A percentile compares a stretch with the other conserved stretches of the same genome.
Evolutionary conservation across 164 flowering plant species (phyloP).

Genomic region (Litsea cubeba): DNA sequence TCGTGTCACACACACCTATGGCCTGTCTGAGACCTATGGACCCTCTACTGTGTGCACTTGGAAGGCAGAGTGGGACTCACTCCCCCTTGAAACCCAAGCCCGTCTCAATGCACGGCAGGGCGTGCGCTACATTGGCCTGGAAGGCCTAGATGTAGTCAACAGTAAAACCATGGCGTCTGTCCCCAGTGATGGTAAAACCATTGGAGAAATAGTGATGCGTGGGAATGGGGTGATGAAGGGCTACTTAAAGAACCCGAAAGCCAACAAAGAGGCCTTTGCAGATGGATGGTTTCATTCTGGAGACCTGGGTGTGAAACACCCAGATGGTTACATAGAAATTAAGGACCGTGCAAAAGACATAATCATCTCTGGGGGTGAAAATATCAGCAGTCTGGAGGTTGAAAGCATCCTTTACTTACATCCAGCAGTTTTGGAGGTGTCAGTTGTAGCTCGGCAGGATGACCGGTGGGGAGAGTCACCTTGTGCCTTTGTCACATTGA

Average conservation of each 20-base stretch:
- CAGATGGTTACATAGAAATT: slow-evolving; percentile 81
- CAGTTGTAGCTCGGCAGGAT: slow-evolving; percentile 88
- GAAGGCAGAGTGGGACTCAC: slow-evolving; percentile 93
- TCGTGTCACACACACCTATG: slow-evolving; percentile 83
- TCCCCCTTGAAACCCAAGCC: slow-evolving; percentile 64
- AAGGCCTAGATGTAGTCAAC: slow-evolving; percentile 65
- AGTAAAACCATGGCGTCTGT: slow-evolving; percentile 53
- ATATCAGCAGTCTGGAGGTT: slow-evolving; percentile 87
- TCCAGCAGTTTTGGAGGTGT: slow-evolving; percentile 67
- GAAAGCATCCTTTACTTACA: slow-evolving; percentile 68
- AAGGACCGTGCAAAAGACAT: slow-evolving; percentile 94
- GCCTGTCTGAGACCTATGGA: slow-evolving; percentile 92
- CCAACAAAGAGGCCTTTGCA: slow-evolving; percentile 73
- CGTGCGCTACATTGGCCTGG: slow-evolving; percentile 71
- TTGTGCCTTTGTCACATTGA: slow-evolving; percentile 83
- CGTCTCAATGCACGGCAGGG: slow-evolving; percentile 85
- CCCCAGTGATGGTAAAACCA: slow-evolving; percentile 79
- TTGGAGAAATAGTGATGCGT: slow-evolving; percentile 84
- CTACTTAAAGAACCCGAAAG: slow-evolving; percentile 88
- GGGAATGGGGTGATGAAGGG: slow-evolving; percentile 96
- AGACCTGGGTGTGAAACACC: slow-evolving; percentile 84
- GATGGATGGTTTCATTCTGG: slow-evolving; percentile 90
- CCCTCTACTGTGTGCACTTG: slow-evolving; percentile 88
- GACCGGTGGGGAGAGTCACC: slow-evolving; percentile 94
- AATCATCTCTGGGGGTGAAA: slow-evolving; percentile 94